These are phyloP conservation scores for Phlebiopsis flavidoalba DNA, from an alignment of 768 basidiomycete species.

Conservation along the genomic window DNA sequence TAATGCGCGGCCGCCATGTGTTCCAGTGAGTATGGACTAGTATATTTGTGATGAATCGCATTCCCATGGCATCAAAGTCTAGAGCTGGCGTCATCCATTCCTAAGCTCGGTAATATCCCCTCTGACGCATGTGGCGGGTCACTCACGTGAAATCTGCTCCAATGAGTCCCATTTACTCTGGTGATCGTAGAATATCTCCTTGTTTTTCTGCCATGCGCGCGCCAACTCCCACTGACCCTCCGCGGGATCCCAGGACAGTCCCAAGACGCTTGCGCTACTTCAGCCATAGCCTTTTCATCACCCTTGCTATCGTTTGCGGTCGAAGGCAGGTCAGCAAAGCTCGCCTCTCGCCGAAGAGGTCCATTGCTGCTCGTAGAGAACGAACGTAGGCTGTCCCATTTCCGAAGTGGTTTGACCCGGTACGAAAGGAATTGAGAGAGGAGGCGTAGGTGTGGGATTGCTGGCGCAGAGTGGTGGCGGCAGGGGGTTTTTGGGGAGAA, in stretches of 20 bases:
- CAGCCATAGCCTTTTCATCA: conserved; percentile 74
- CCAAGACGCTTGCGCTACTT: conserved; percentile 83
- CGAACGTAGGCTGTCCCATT: conserved; percentile 58
- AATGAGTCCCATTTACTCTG: conserved; percentile 72
- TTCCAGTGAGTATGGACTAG: conserved; percentile 55
- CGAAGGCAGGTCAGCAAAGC: conserved; percentile 83
- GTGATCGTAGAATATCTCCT: conserved; percentile 84
- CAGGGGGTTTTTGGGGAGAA: conserved; percentile 17
- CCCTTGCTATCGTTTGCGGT: conserved; percentile 70
- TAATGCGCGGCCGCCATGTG: conserved; percentile 79
- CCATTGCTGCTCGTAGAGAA: conserved; percentile 72
- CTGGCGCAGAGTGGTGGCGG: conserved; percentile 39
- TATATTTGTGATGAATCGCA: conserved; percentile 71
- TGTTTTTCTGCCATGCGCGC: conserved; percentile 92
- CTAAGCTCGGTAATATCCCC: conserved; percentile 26
- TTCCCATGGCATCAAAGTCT: conserved; percentile 97
- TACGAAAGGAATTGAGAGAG: conserved; percentile 74
- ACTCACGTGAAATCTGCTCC: conserved; percentile 76
- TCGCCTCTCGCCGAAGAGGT: conserved; percentile 89
- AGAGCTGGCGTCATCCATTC: conserved; percentile 46
- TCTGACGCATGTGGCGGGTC: background rate
- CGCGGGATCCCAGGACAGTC: conserved; percentile 57
- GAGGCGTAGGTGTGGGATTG: conserved; percentile 67
- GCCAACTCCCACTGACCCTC: conserved; percentile 84
- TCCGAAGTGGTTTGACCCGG: conserved; percentile 61